These are phyloP conservation scores for Eutrema japonicum DNA, from an alignment of 345 rosid species.

Conservation along the genomic window DNA sequence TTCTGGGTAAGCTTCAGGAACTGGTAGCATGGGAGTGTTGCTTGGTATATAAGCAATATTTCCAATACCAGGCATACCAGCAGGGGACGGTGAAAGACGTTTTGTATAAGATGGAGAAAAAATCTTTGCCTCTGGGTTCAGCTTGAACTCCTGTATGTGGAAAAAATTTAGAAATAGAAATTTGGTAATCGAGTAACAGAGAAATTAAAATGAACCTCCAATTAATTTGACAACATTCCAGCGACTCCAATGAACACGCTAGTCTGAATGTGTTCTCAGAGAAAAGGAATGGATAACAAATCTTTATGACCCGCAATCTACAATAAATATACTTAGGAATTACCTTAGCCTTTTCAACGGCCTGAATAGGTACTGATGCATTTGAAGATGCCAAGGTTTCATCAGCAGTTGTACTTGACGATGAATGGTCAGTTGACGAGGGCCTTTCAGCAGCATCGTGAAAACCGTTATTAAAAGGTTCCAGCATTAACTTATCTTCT, in stretches of 20 bases:
- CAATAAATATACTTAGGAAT: not conserved
- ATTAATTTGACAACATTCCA: slow-evolving; percentile 9
- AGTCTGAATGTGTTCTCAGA: slow-evolving; percentile 6
- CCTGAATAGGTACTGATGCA: slow-evolving; percentile 52
- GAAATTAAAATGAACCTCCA: not conserved
- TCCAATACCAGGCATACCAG: slow-evolving; percentile 48
- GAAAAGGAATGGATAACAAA: slow-evolving; percentile 5
- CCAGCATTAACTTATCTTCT: slow-evolving; percentile 43
- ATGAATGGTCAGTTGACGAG: slow-evolving; percentile 35
- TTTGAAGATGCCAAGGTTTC: slow-evolving; percentile 50
- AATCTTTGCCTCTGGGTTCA: slow-evolving; percentile 79
- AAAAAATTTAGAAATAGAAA: not conserved
- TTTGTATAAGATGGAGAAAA: slow-evolving; percentile 73
- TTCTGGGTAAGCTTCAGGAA: slow-evolving; percentile 60
- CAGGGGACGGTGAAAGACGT: slow-evolving; percentile 54
- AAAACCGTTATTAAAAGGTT: slow-evolving; percentile 40
- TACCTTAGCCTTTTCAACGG: slow-evolving; percentile 65
- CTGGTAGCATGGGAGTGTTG: slow-evolving; percentile 54
- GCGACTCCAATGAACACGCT: not conserved
- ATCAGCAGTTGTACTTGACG: slow-evolving; percentile 43
- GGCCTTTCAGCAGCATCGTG: slow-evolving; percentile 41
- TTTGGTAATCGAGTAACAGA: slow-evolving; percentile 16
- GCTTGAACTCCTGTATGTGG: slow-evolving; percentile 73
- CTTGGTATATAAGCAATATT: slow-evolving; percentile 58
- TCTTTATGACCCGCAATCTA: not conserved